Percentiles rank a stretch among this genome's conserved stretches.
Conservation (phyloP, 176 grass and related monocot genomes). For the Oryza longistaminata region DNA sequence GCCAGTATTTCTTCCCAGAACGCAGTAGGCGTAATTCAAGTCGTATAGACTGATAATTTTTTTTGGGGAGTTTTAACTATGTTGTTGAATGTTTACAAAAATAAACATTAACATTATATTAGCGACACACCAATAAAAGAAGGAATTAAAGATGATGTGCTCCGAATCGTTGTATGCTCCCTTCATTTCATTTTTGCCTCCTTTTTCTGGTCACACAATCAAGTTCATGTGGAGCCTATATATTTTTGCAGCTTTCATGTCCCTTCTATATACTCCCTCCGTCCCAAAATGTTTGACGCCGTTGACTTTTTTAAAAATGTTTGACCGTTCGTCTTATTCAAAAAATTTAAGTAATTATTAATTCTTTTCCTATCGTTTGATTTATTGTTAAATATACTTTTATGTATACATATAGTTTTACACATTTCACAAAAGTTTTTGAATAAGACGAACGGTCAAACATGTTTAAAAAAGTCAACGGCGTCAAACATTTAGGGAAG, state of each 20-base stretch:
- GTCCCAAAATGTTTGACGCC: too few species aligned
- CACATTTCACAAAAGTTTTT: too few species aligned
- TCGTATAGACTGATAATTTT: conserved; percentile 41
- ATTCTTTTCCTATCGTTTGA: too few species aligned
- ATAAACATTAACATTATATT: conserved; percentile 52
- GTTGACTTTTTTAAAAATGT: too few species aligned
- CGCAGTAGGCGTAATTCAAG: conserved; percentile 49
- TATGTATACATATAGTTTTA: too few species aligned
- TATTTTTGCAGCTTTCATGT: conserved; percentile 1
- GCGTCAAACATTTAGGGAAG: too few species aligned
- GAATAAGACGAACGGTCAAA: too few species aligned
- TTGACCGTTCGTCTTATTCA: too few species aligned
- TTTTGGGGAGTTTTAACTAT: conserved; percentile 36
- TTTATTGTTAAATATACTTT: too few species aligned
- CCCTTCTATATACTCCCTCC: background rate
- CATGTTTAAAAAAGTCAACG: too few species aligned
- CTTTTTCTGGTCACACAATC: background rate
- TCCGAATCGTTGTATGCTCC: background rate
- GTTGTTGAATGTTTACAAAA: conserved; percentile 30
- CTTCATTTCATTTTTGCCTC: background rate
- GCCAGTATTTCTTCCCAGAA: conserved; percentile 54
- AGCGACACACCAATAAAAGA: conserved; percentile 46
- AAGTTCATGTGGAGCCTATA: background rate
- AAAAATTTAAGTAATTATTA: too few species aligned
- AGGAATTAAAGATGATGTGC: conserved; percentile 10